These are phyloP conservation scores for Schizosaccharomyces osmophilus DNA, from an alignment of 805 yeast species.

Conservation along the genomic window DNA sequence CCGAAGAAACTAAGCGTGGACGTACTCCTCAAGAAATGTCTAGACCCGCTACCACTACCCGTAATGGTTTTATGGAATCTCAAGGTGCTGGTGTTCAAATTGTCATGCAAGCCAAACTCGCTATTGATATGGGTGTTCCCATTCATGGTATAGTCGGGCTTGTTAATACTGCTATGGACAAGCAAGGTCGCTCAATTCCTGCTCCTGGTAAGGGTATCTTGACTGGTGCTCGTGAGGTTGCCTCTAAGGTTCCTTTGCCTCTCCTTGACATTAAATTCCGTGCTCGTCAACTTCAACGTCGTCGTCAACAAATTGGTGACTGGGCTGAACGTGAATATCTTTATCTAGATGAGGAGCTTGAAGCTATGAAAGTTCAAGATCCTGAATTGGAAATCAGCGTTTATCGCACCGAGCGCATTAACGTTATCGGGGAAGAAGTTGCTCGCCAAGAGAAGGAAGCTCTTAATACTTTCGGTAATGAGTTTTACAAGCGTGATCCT, in stretches of 20 bases:
- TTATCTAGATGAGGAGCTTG: conserved; percentile 46
- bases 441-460: conserved; percentile 67
- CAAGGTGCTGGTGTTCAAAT: conserved; percentile 98
- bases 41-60: conserved; percentile 86
- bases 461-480: conserved; percentile 83
- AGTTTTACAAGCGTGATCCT: conserved; percentile 73
- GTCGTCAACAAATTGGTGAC: conserved; percentile 48
- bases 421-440: conserved; percentile 69
- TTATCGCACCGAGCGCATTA: conserved; percentile 60
- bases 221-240: conserved; percentile 89
- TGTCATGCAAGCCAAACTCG: conserved; percentile 83
- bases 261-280: conserved; percentile 80
- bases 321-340: conserved; percentile 73
- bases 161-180: conserved; percentile 92
- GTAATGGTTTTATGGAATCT: conserved; percentile 97
- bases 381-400: conserved; percentile 24
- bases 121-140: conserved; percentile 96
- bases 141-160: conserved; percentile 84
- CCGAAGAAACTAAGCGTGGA: conserved; percentile 75
- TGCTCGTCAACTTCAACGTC: conserved; percentile 61
- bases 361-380: conserved; percentile 22
- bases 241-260: conserved; percentile 52
- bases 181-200: conserved; percentile 95
- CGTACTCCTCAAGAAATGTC: conserved; percentile 98
- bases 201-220: conserved; percentile 99